Evolutionary conservation across 768 basidiomycete species (phyloP).

Genomic region (Suillus sp.): DNA sequence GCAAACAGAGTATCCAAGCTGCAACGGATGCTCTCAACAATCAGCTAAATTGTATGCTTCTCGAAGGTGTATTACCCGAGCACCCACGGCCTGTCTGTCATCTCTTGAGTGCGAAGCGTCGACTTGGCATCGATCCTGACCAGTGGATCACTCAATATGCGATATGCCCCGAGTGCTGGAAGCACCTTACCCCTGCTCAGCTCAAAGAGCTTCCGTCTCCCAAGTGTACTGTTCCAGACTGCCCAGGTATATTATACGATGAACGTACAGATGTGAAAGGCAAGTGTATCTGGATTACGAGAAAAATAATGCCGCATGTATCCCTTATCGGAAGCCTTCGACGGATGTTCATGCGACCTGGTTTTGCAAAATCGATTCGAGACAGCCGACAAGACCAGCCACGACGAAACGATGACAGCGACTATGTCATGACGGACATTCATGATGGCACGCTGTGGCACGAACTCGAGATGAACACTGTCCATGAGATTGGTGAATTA

Average conservation of each 20-base stretch:
- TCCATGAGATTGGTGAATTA: background rate
- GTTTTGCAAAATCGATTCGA: background rate
- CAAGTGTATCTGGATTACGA: background rate
- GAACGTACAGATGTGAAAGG: background rate
- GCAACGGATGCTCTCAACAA: slow-evolving; percentile 2
- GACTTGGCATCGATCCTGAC: slow-evolving; percentile 30
- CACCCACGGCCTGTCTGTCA: slow-evolving; percentile 12
- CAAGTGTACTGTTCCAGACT: background rate
- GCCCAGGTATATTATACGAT: background rate
- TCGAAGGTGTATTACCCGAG: slow-evolving; percentile 12
- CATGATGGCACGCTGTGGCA: background rate
- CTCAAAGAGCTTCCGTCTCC: background rate
- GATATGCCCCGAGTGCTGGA: background rate
- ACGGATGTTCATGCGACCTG: background rate
- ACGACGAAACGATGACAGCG: background rate
- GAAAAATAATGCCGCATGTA: background rate
- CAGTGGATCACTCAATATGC: slow-evolving; percentile 25
- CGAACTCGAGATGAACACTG: background rate
- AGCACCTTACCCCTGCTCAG: background rate
- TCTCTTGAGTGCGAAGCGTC: slow-evolving; percentile 19
- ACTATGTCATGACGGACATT: background rate
- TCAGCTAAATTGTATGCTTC: slow-evolving; percentile 5
- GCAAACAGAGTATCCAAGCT: background rate
- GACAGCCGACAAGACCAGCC: background rate
- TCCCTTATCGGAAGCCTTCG: background rate